Evolutionary conservation across 2,329 filamentous ascomycete species (phyloP), one percentile per base, ranked within the genome.

Genomic region (Pseudocercospora macadamiae): DNA sequence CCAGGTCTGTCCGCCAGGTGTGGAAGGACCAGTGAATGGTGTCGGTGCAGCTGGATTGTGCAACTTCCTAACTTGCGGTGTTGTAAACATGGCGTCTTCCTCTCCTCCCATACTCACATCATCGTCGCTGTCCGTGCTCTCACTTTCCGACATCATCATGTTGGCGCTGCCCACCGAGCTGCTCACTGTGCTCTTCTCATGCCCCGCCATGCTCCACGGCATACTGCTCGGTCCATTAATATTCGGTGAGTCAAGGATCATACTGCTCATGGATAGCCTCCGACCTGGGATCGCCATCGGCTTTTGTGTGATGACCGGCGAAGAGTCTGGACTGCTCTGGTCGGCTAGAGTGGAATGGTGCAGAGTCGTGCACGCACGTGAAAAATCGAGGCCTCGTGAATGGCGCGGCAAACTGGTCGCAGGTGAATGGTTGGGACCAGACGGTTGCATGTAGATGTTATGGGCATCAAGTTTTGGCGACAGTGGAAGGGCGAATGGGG

Each of bases 321-420:
- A 97, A 0, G 91, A 95, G 73, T 96, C 92, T 3, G 93, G 92
- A 4, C 90, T 95, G 0, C 90, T 89, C 73, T 89, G 86, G 14
- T 96, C 91, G 56, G 93, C 93, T 7, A 97, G 83, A 0, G 90
- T 97, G 14, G 93, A 97, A 75, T 97, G 95, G 76, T 97, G 95
- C 19, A 99, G 82, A 72, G 93, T 96, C 9, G 93, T 97, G 62
- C 91, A 95, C 9, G 93, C 93, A 66, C 93, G 85, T 37, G 93
- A 93, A 75, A 96, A 97, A 76, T 97, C 93, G 61, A 97, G 81
- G 42, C 93, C 93, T 56, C 93, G 86, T 26, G 93, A 97, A 61
- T 93, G 88, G 64, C 93, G 86, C 16, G 93, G 93, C 6, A 97
- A 83, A 47, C 96, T 89, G 54, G 93, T 96, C 23, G 90, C 89